These are phyloP conservation scores for Cyclotella baltica DNA, from an alignment of 108 stramenopile species.

Conservation along the genomic window DNA sequence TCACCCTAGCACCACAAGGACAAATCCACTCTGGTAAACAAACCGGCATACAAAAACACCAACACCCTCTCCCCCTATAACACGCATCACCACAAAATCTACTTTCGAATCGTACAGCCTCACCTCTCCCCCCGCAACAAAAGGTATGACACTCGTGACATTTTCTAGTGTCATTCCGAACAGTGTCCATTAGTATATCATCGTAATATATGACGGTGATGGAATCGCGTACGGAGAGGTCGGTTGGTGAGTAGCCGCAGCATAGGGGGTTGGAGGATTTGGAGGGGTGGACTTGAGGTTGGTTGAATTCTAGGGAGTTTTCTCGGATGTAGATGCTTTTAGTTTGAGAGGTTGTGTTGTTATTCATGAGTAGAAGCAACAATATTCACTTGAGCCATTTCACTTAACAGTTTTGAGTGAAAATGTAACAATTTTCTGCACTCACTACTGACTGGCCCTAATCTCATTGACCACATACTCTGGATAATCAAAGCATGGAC, in stretches of 20 bases:
- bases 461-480: constrained; percentile 64
- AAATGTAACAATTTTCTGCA: not conserved
- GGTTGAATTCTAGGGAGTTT: constrained; percentile 70
- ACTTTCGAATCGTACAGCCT: constrained; percentile 57
- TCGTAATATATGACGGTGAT: constrained; percentile 66
- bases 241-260: constrained; percentile 49
- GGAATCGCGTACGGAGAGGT: constrained; percentile 58
- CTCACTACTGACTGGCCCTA: constrained; percentile 54
- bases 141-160: constrained; percentile 57
- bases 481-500: constrained; percentile 63
- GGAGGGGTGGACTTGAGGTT: constrained; percentile 48
- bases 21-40: constrained; percentile 43
- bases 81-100: constrained; percentile 53
- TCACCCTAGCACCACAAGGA: constrained; percentile 52
- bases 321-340: constrained; percentile 61
- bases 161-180: constrained; percentile 59
- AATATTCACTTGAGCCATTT: no score
- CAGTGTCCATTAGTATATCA: constrained; percentile 56
- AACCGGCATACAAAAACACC: constrained; percentile 42
- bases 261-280: constrained; percentile 39
- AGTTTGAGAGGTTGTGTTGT: not conserved
- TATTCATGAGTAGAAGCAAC: not conserved
- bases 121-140: constrained; percentile 62
- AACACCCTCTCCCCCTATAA: constrained; percentile 45
- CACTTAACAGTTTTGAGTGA: no score